Base-by-base conservation (phyloP, 2,329 filamentous ascomycete species). In the Cercospora sp. region DNA sequence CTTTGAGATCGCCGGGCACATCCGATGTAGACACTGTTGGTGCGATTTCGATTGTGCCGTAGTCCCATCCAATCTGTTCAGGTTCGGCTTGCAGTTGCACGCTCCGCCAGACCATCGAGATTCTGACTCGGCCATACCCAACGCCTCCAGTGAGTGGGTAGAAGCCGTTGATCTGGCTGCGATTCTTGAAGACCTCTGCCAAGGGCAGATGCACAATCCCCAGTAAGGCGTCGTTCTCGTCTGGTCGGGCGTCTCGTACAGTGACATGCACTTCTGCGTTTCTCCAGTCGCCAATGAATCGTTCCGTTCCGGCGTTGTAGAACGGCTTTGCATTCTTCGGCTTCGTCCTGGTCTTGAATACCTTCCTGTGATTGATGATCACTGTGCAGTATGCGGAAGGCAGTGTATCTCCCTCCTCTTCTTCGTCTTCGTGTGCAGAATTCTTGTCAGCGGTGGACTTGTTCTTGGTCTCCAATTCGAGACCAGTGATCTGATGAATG, bases 251-350 rank as follows among this genome's bases (percentile, higher is more conserved):
- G 75, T 93, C 91, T 10, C 89, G 85, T 1, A 92, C 89, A 1
- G 85, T 83, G 32, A 93, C 80, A 71, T 91, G 89, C 34, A 92
- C 82, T 76, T 92, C 90, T 1, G 88, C 85, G 12, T 84, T 87
- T 16, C 82, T 83, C 85, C 90, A 92, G 75, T 93, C 88, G 12
- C 87, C 83, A 45, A 93, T 84, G 70, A 92, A 91, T 5, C 89
- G 85, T 77, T 93, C 91, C 1, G 88, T 91, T 5, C 89, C 89
- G 2, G 91, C 90, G 71, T 93, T 93, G 82, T 91, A 93, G 78
- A 92, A 93, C 0, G 91, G 91, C 73, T 91, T 92, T 0, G 88
- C 85, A 70, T 92, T 92, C 80, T 92, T 91, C 0, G 91, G 90
- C 79, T 93, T 93, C 0, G 90, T 91, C 16, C 91, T 82, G 1